A percentile compares a stretch with the other conserved stretches of the same genome.
Conservation (phyloP, 78 protist species). For the Dictyostelium purpureum region DNA sequence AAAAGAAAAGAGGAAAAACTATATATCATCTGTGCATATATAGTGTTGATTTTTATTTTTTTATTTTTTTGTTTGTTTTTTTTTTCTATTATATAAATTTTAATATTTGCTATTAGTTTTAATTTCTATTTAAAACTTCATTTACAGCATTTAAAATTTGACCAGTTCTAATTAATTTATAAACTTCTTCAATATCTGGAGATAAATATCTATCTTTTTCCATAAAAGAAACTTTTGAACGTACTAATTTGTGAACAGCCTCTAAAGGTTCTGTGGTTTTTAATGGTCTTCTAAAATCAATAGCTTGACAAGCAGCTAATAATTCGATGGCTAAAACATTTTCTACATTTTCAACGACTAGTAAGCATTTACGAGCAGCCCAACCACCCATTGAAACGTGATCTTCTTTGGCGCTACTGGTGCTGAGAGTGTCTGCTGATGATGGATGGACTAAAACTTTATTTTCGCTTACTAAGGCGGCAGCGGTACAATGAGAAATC, state of each 20-base stretch:
- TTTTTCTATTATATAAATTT: no score
- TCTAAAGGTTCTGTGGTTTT: constrained; percentile 78
- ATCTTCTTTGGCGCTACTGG: constrained; percentile 92
- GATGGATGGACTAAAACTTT: constrained; percentile 94
- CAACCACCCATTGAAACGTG: constrained; percentile 94
- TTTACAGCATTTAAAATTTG: constrained; percentile 29
- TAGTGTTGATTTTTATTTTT: no score
- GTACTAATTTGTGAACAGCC: constrained; percentile 82
- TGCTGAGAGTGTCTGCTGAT: constrained; percentile 88
- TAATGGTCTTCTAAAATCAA: constrained; percentile 83
- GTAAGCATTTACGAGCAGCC: constrained; percentile 86
- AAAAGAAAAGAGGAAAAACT: no score
- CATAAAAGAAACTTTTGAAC: constrained; percentile 74
- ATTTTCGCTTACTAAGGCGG: constrained; percentile 92
- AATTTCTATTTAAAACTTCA: not conserved
- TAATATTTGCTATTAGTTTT: no score
- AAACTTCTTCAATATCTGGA: constrained; percentile 84
- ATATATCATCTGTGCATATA: no score
- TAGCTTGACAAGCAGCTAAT: constrained; percentile 90
- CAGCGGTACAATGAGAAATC: constrained; percentile 96
- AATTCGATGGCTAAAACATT: constrained; percentile 91
- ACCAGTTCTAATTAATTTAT: constrained; percentile 68
- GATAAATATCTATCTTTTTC: constrained; percentile 85
- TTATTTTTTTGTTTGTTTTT: no score
- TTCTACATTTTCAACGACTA: constrained; percentile 89